Evolutionary conservation across 352 stramenopile species (phyloP), one percentile per base, ranked within the genome.

Genomic region (Pythium plurisporium): DNA sequence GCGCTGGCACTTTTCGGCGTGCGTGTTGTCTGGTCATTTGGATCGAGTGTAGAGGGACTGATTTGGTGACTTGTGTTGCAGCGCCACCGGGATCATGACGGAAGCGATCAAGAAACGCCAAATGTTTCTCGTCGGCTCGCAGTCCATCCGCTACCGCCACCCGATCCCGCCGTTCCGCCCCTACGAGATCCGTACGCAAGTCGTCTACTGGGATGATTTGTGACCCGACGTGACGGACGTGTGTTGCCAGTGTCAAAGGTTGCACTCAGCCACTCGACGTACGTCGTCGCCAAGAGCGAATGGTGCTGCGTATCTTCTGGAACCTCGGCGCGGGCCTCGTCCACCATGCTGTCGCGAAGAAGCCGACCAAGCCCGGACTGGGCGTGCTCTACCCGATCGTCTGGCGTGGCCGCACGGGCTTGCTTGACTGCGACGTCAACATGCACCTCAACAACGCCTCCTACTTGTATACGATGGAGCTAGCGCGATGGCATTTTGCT

Each of bases 371-470:
- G 26, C 40, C 77, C n/a, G 77, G 79, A 7, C 48, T 93, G 59
- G 79, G 76, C 30, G 42, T 94, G 61, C 65, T 58, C 23, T 86
- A 87, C 48, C 77, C 82, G 15, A 69, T 78, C 0, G 69, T 94
- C 22, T 94, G 81, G 79, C 79, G 70, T 25, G 79, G 68, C 7
- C 76, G 82, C 14, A 64, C 75, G 5, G 80, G 81, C 0, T 60
- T 93, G 19, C 63, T 93, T 14, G 86, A 95, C 65, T 87, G 81
- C 36, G 86, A 94, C 56, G 55, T 94, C 62, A 94, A 94, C 48
- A 20, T 91, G 43, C 86, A 95, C 55, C 64, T 94, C 9, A 95
- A 95, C 75, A 95, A 95, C 58, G 66, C 86, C 4, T 76, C 78
- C 5, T 94, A 88, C 49, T 59, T 94, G 36, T 94, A 83, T 73